Evolutionary conservation across 1,139 yeast species (phyloP), one percentile per base, ranked within the genome.

Genomic region (Saccharomyces hybrid): DNA sequence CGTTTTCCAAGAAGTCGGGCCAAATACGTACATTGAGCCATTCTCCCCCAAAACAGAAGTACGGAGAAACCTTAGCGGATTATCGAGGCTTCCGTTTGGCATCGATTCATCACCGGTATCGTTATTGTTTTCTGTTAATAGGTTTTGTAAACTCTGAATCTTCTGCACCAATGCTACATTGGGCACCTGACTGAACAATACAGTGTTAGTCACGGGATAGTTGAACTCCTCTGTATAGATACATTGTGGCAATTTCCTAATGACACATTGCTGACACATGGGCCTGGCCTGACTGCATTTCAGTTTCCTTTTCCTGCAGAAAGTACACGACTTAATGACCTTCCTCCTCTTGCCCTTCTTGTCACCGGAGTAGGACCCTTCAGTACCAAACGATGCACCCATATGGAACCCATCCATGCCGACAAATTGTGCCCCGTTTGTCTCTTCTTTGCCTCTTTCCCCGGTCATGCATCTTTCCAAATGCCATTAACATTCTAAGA

Each of bases 241-340:
- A 54, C 71, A 68, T 34, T 59, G 57, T 2, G 64, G 59, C 28
- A 64, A 51, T 4, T 59, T 56, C 44, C 69, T 60, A 25, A 56
- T 57, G 41, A 41, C 13, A 53, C 69, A 63, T 48, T 64, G 63
- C 34, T 56, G 50, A 56, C 69, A 65, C 59, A 57, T 59, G n/a
- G 66, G 67, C 51, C 61, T 61, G 5, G 46, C 56, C 28, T 64
- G 62, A 50, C 66, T 66, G 57, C 71, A 68, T 56, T 66, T 68
- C 48, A 68, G 51, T 54, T 65, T 66, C 29, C 70, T 59, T 48
- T 61, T 61, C 25, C 70, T 59, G 52, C 71, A 68, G 48, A 64
- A 66, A 8, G 59, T 53, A 52, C 71, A 68, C 7, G 70, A 64
- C 50, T 63, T 60, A 47, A 66, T 64, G 14, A 57, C 55, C 53